A percentile compares a stretch with the other conserved stretches of the same genome.
Evolutionary conservation across 2,329 filamentous ascomycete genomes (phyloP).

Genomic region (Nigrospora osmanthi): DNA sequence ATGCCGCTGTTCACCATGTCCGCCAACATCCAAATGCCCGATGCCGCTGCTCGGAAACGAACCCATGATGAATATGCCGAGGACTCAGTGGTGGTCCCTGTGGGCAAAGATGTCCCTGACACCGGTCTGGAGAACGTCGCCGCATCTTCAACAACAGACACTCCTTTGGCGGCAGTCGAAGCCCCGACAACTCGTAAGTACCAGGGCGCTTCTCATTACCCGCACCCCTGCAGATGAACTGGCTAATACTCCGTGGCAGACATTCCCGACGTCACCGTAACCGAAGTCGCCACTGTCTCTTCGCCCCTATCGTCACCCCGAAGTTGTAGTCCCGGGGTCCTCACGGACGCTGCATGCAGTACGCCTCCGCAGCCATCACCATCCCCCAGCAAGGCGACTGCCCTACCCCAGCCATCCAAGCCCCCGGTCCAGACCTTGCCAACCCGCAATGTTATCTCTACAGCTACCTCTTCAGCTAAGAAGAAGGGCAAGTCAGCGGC

Average conservation of each 20-base stretch:
- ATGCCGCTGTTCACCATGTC: slow-evolving; percentile 43
- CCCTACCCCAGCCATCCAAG: slow-evolving; percentile 7
- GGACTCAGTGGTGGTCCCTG: neutral
- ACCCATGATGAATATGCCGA: slow-evolving; percentile 32
- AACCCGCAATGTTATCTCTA: slow-evolving; percentile 1
- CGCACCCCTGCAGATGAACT: neutral
- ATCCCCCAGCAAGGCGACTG: slow-evolving; percentile 21
- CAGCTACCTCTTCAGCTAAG: slow-evolving; percentile 24
- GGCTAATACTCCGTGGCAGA: neutral
- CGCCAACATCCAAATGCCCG: slow-evolving; percentile 37
- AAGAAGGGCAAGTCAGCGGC: slow-evolving; percentile 25
- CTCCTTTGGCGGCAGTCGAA: slow-evolving; percentile 1
- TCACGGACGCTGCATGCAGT: slow-evolving; percentile 34
- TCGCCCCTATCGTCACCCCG: slow-evolving; percentile 10
- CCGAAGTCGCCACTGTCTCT: slow-evolving; percentile 2
- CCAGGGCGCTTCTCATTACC: neutral
- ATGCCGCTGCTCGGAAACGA: slow-evolving; percentile 34
- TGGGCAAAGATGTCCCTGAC: slow-evolving; percentile 16
- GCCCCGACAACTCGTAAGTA: neutral
- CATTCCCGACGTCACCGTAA: slow-evolving; percentile 2
- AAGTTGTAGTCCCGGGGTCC: slow-evolving; percentile 22
- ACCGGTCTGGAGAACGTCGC: slow-evolving; percentile 13
- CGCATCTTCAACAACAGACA: slow-evolving; percentile 8
- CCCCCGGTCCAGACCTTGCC: slow-evolving; percentile 6
- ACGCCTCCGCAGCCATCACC: slow-evolving; percentile 29